Evolutionary conservation across 805 yeast species (phyloP).

Genomic region (Hanseniaspora jakobsenii): DNA sequence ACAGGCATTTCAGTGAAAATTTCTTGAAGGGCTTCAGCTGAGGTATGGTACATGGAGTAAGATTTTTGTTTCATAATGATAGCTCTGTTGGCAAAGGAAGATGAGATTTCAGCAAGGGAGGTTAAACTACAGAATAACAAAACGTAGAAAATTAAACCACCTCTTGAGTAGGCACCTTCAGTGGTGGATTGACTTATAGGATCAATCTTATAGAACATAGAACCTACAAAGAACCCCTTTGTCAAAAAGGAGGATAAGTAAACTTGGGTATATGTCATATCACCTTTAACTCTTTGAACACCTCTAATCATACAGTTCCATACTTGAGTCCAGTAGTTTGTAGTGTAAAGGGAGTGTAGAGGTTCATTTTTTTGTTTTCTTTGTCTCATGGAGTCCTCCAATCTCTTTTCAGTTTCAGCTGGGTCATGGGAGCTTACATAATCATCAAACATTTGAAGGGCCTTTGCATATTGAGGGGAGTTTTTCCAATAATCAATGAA

Average conservation of each 20-base stretch:
- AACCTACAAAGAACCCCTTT: constrained; percentile 50
- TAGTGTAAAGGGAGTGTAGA: constrained; percentile 32
- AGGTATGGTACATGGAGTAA: constrained; percentile 49
- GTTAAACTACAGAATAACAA: constrained; percentile 49
- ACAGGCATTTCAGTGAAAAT: constrained; percentile 47
- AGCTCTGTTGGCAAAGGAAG: constrained; percentile 48
- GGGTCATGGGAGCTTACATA: constrained; percentile 34
- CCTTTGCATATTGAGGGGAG: constrained; percentile 41
- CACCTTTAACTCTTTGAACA: constrained; percentile 43
- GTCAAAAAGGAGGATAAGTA: constrained; percentile 41
- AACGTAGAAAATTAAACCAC: constrained; percentile 52
- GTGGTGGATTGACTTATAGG: constrained; percentile 33
- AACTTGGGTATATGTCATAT: constrained; percentile 42
- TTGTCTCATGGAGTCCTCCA: constrained; percentile 33
- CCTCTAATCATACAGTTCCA: constrained; percentile 43
- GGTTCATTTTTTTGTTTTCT: constrained; percentile 33
- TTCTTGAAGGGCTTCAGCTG: constrained; percentile 51
- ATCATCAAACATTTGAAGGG: constrained; percentile 31
- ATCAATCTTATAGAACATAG: constrained; percentile 43
- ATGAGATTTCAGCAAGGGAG: constrained; percentile 49
- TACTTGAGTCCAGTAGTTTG: constrained; percentile 40
- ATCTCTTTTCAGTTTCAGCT: constrained; percentile 31
- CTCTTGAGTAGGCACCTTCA: constrained; percentile 47
- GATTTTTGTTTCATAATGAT: constrained; percentile 54
- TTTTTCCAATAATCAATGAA: constrained; percentile 49